Conservation (phyloP, 202 grass and related monocot species). For the Setaria italica region DNA sequence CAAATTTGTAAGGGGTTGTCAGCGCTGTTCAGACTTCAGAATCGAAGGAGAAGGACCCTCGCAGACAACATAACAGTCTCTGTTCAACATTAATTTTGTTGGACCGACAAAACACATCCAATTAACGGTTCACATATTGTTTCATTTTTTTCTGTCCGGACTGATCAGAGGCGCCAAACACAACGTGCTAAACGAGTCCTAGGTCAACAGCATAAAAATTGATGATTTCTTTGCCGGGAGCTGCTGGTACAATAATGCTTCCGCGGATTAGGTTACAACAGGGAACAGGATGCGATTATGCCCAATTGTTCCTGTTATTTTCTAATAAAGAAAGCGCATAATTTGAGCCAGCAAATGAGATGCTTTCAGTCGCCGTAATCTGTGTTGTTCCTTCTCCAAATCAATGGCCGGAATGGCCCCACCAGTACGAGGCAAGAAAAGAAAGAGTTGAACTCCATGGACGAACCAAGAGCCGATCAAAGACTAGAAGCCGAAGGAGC, state of each 20-base stretch:
- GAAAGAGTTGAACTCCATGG: background rate
- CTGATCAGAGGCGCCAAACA: background rate
- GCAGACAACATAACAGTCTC: background rate
- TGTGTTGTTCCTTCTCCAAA: constrained; percentile 7
- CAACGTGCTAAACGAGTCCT: constrained; percentile 35
- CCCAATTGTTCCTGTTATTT: background rate
- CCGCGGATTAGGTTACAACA: constrained; percentile 17
- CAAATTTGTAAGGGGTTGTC: background rate
- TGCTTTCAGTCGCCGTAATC: constrained; percentile 14
- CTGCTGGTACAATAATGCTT: constrained; percentile 24
- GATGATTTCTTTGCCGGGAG: constrained; percentile 4
- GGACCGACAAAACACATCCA: constrained; percentile 7
- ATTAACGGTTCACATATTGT: background rate
- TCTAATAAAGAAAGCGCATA: background rate
- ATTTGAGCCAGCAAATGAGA: constrained; percentile 34
- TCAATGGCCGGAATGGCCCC: background rate
- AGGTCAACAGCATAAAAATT: background rate
- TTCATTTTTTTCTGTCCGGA: background rate
- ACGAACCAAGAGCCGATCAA: background rate
- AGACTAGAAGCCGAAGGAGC: too few species aligned
- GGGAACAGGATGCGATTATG: background rate
- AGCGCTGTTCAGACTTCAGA: background rate
- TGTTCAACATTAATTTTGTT: constrained; percentile 16
- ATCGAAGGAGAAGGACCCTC: background rate
- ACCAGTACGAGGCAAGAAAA: constrained; percentile 10